phyloP scores from a whole-genome alignment of 2,329 filamentous ascomycete species.

The Colletotrichum magnum region DNA sequence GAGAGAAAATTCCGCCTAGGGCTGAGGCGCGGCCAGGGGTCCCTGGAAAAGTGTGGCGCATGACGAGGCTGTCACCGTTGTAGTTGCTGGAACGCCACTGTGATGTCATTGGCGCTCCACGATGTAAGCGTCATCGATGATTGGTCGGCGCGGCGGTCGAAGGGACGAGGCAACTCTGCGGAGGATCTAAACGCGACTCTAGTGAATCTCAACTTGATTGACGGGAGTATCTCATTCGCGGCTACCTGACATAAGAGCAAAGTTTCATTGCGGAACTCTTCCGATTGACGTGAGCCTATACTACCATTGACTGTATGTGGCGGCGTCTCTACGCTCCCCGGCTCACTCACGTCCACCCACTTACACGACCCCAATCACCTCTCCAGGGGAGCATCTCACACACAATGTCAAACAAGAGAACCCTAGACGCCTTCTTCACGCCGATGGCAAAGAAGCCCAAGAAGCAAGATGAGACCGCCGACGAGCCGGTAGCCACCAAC shows the following conservation, averaged over 20 bases:
- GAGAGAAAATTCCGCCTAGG: conserved; percentile 45
- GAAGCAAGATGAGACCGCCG: conserved; percentile 36
- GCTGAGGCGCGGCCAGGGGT: conserved; percentile 29
- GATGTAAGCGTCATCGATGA: conserved; percentile 40
- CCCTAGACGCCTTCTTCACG: conserved; percentile 78
- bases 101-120: conserved; percentile 30
- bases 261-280: background rate
- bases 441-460: conserved; percentile 60
- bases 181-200: background rate
- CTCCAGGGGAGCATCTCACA: background rate
- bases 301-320: conserved; percentile 2
- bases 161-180: background rate
- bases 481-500: conserved; percentile 28
- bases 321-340: conserved; percentile 15
- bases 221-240: background rate
- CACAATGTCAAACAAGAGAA: conserved; percentile 67
- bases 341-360: conserved; percentile 2
- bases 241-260: background rate
- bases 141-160: conserved; percentile 9
- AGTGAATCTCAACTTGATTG: background rate
- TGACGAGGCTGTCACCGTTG: conserved; percentile 16
- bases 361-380: conserved; percentile 29
- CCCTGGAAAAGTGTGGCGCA: conserved; percentile 13
- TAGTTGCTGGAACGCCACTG: background rate
- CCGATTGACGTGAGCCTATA: background rate